These are phyloP conservation scores for Kwoniella europaea DNA, from an alignment of 768 basidiomycete genomes.

Conservation along the genomic window DNA sequence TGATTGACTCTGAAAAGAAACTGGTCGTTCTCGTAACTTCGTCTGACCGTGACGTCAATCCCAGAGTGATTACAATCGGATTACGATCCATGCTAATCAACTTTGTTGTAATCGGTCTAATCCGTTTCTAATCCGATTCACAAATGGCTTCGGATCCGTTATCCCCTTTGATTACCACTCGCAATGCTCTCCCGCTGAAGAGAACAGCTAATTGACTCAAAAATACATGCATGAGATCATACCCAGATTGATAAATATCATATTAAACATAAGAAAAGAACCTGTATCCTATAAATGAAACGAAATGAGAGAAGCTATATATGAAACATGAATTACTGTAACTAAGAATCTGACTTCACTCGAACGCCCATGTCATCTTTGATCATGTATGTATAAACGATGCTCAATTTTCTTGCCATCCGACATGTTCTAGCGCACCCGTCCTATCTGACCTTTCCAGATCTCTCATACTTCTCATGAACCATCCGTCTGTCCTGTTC, in stretches of 20 bases:
- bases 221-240: conserved; percentile 1
- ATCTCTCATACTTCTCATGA: conserved; percentile 37
- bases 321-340: neutral
- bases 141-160: neutral
- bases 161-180: neutral
- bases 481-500: conserved; percentile 37
- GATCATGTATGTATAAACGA: neutral
- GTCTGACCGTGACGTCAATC: neutral
- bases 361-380: no score
- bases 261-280: neutral
- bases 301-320: neutral
- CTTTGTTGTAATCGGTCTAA: neutral
- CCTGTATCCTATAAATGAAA: neutral
- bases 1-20: neutral
- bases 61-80: neutral
- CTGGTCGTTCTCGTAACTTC: neutral
- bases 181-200: neutral
- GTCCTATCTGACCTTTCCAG: conserved; percentile 34
- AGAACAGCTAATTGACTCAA: neutral
- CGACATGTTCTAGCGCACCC: conserved; percentile 21
- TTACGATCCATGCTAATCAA: neutral
- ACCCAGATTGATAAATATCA: neutral
- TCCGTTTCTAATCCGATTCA: neutral
- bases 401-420: conserved; percentile 22
- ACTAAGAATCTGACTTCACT: no score